These are phyloP conservation scores for Sclerotinia borealis DNA, from an alignment of 2,329 filamentous ascomycete genomes.

Conservation along the genomic window DNA sequence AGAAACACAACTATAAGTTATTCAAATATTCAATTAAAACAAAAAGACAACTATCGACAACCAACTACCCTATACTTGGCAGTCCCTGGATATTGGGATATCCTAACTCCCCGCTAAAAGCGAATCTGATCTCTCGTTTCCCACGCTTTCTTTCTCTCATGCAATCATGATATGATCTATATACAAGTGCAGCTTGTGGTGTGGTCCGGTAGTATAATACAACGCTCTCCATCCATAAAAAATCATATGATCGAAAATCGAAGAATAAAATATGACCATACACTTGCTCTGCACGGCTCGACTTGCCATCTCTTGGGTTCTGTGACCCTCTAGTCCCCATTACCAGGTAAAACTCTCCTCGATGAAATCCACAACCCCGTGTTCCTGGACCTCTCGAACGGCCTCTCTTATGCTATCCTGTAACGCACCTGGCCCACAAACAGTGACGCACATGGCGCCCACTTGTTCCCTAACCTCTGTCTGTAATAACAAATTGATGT, in stretches of 20 bases:
- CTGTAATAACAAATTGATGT: constrained; percentile 70
- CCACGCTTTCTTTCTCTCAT: neutral
- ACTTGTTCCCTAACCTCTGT: constrained; percentile 77
- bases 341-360: constrained; percentile 66
- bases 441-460: constrained; percentile 82
- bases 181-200: neutral
- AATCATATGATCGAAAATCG: neutral
- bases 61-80: too few species aligned
- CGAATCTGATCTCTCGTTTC: neutral
- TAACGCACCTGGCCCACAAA: constrained; percentile 69
- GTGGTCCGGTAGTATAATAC: neutral
- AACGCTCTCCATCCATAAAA: neutral
- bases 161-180: constrained; percentile 2
- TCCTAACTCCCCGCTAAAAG: constrained; percentile 4
- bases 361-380: constrained; percentile 62
- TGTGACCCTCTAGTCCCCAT: neutral
- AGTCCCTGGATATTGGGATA: neutral
- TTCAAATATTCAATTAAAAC: neutral
- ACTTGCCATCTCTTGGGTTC: neutral
- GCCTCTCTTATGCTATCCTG: constrained; percentile 70
- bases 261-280: neutral
- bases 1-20: too few species aligned
- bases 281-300: neutral
- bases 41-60: neutral
- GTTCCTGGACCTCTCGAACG: constrained; percentile 56